These are phyloP conservation scores for rapeseed (Brassica napus) DNA, from an alignment of 345 rosid species.

Conservation along the genomic window Da-Ae NC_063448.1:40844001-40844500, in stretches of 20 bases:
- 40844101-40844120: too few species aligned
- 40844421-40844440: conserved; percentile 6
- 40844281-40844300: conserved; percentile 97
- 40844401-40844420: conserved; percentile 5
- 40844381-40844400: not conserved
- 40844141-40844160: not conserved
- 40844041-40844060: not conserved
- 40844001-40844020: not conserved
- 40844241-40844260: not conserved
- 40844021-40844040: not conserved
- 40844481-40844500: conserved; percentile 99
- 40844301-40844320: conserved; percentile 98
- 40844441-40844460: conserved; percentile 18
- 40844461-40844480: conserved; percentile 61
- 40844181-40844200: not conserved
- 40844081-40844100: too few species aligned
- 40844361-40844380: conserved; percentile 56
- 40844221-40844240: conserved; percentile 9
- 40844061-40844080: not conserved
- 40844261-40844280: conserved; percentile 84
- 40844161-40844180: not conserved
- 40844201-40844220: not conserved
- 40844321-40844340: conserved; percentile 94
- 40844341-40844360: conserved; percentile 77
- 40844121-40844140: not conserved